phyloP scores from a whole-genome alignment of 2,329 filamentous ascomycete species.

The Aspergillus fumigatiaffinis region DNA sequence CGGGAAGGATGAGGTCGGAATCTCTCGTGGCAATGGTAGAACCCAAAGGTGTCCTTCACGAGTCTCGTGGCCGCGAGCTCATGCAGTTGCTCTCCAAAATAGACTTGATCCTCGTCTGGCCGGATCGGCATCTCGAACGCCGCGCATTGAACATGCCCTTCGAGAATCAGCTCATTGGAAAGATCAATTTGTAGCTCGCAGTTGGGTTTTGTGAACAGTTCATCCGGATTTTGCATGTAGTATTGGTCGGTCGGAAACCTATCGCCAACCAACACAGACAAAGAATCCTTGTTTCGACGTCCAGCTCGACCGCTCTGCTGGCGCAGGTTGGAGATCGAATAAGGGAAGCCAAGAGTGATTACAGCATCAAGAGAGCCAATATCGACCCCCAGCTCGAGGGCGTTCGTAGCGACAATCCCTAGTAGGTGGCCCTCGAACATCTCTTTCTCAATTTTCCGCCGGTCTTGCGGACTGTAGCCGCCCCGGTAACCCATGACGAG shows the following conservation, averaged over 20 bases:
- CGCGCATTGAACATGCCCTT: constrained; percentile 93
- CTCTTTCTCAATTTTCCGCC: constrained; percentile 81
- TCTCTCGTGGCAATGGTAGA: constrained; percentile 83
- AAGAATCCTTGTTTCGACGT: constrained; percentile 84
- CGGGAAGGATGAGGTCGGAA: constrained; percentile 82
- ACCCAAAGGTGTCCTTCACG: constrained; percentile 69
- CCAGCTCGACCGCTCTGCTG: constrained; percentile 94
- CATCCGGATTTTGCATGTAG: constrained; percentile 94
- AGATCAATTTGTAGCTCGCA: constrained; percentile 86
- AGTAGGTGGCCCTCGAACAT: constrained; percentile 96
- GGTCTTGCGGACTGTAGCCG: constrained; percentile 88
- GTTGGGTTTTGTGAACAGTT: constrained; percentile 86
- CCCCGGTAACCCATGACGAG: constrained; percentile 94
- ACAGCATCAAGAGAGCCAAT: constrained; percentile 94
- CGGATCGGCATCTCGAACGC: constrained; percentile 91
- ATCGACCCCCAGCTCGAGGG: constrained; percentile 89
- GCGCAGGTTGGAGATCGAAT: constrained; percentile 87
- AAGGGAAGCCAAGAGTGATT: constrained; percentile 89
- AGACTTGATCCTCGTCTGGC: constrained; percentile 68
- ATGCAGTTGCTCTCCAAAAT: constrained; percentile 72
- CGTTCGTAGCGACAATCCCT: constrained; percentile 90
- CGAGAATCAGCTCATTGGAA: constrained; percentile 83
- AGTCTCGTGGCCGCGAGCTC: constrained; percentile 72
- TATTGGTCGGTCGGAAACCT: constrained; percentile 88
- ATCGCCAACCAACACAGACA: constrained; percentile 86